phyloP scores from a whole-genome alignment of 768 basidiomycete species.

The Termitomyces sp. region DNA sequence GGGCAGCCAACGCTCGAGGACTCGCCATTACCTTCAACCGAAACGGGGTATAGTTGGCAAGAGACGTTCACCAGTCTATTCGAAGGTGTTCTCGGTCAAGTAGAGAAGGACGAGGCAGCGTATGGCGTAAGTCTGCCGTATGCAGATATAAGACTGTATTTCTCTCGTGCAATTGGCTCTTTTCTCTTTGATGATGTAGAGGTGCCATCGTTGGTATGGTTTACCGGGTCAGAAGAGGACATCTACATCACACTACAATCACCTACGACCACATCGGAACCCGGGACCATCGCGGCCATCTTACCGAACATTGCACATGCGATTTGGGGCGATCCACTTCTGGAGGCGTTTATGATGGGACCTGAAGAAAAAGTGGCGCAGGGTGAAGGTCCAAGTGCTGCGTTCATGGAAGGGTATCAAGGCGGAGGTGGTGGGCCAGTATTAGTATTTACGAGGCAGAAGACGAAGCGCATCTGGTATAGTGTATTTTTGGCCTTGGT shows the following conservation, averaged over 20 bases:
- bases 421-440: constrained; percentile 42
- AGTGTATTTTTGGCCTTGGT: constrained; percentile 59
- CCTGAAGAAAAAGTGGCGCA: constrained; percentile 1
- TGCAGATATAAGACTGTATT: constrained; percentile 38
- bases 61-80: constrained; percentile 61
- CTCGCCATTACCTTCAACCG: constrained; percentile 18
- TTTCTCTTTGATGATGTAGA: constrained; percentile 78
- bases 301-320: constrained; percentile 49
- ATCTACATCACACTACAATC: constrained; percentile 42
- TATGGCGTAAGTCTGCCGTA: constrained; percentile 29
- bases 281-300: constrained; percentile 36
- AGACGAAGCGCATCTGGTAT: constrained; percentile 77
- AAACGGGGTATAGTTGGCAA: constrained; percentile 66
- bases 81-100: constrained; percentile 48
- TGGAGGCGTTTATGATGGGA: constrained; percentile 58
- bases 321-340: constrained; percentile 73
- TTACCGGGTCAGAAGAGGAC: constrained; percentile 55
- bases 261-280: constrained; percentile 8
- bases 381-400: constrained; percentile 37
- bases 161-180: constrained; percentile 67
- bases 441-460: constrained; percentile 59
- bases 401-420: constrained; percentile 58
- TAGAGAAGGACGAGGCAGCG: constrained; percentile 23
- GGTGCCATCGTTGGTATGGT: constrained; percentile 62
- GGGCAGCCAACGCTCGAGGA: constrained; percentile 38